phyloP scores from a whole-genome alignment of 108 stramenopile genomes.

The Discostella stelligeroides region DNA sequence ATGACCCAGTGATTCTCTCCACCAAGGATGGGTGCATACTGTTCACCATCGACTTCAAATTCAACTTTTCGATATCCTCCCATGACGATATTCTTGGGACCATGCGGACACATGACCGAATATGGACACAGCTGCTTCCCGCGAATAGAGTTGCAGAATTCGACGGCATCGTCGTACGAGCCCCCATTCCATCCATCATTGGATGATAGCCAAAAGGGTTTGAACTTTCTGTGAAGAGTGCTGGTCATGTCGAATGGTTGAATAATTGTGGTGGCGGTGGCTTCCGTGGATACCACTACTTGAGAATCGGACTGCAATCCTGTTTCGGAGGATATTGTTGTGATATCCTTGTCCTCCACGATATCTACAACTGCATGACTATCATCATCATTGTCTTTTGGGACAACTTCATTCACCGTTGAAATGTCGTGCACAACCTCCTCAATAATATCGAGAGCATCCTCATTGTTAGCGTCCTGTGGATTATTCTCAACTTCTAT shows the following conservation, averaged over 20 bases:
- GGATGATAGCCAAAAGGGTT: slow-evolving; percentile 7
- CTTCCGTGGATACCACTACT: not conserved
- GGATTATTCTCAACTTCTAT: not conserved
- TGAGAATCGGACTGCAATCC: not conserved
- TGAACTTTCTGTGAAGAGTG: not conserved
- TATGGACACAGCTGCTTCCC: slow-evolving; percentile 10
- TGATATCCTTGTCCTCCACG: too few relatives aligned
- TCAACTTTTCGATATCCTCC: not conserved
- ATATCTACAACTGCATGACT: too few relatives aligned
- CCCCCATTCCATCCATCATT: slow-evolving; percentile 9
- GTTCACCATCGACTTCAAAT: slow-evolving; percentile 1
- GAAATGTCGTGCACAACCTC: too few relatives aligned
- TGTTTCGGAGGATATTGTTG: too few relatives aligned
- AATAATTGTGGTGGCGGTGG: not conserved
- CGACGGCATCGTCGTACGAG: not conserved
- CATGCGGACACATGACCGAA: slow-evolving; percentile 10
- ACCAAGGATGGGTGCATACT: slow-evolving; percentile 6
- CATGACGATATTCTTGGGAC: not conserved
- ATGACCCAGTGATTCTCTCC: slow-evolving; percentile 14
- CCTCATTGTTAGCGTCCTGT: not conserved
- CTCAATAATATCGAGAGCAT: not conserved
- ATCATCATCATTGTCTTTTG: too few relatives aligned
- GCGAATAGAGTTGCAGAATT: slow-evolving; percentile 5
- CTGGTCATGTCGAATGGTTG: too few relatives aligned
- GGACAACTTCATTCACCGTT: too few relatives aligned